A percentile compares a stretch with the other conserved stretches of the same genome.
Conservation (phyloP, 306 rosid species). For the Oemleria cerasiformis region DNA sequence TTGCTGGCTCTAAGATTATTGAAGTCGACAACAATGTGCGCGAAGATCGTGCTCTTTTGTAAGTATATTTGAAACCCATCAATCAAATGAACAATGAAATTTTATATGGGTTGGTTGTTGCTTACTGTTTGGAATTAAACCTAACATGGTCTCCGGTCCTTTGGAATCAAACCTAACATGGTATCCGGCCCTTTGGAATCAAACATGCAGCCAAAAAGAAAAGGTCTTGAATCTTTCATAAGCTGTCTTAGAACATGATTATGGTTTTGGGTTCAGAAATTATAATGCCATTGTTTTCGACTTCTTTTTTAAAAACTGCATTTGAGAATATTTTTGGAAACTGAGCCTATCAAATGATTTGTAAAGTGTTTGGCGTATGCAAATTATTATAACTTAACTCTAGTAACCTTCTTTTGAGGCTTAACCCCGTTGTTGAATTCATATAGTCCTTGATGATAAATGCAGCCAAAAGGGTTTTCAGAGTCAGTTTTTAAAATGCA, state of each 20-base stretch:
- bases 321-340: neutral
- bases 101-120: neutral
- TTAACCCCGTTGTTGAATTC: neutral
- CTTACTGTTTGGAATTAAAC: slow-evolving; percentile 1
- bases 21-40: slow-evolving; percentile 93
- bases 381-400: neutral
- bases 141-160: too few relatives aligned
- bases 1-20: slow-evolving; percentile 85
- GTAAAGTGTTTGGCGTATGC: neutral
- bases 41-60: slow-evolving; percentile 94
- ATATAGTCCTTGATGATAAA: too few relatives aligned
- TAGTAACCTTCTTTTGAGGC: neutral
- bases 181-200: neutral
- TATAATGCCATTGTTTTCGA: neutral
- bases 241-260: neutral
- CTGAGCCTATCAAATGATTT: too few relatives aligned
- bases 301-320: neutral
- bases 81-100: too few relatives aligned
- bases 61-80: slow-evolving; percentile 25
- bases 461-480: too few relatives aligned
- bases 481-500: too few relatives aligned
- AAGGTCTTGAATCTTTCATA: neutral
- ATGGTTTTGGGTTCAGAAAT: neutral
- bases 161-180: neutral
- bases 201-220: neutral